Conservation (phyloP, 139 green algal genomes). For the Pseudopediastrum boryanum region DNA sequence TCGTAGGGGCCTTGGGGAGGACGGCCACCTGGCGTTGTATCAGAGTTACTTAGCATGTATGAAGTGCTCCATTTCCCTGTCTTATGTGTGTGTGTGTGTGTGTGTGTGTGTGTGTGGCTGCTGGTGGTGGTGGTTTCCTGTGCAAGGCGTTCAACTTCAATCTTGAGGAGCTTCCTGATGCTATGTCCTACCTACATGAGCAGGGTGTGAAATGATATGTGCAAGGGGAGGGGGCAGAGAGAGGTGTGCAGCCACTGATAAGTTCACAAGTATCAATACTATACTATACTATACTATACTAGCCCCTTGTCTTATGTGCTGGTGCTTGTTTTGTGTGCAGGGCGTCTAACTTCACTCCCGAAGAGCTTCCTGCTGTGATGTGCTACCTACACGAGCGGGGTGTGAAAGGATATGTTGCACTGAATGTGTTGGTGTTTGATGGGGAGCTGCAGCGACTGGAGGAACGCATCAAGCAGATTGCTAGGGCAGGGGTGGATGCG, state of each 20-base stretch:
- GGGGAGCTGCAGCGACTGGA: slow-evolving; percentile 73
- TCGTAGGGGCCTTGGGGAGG: too few species aligned
- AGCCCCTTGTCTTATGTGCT: neutral
- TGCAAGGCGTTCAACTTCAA: slow-evolving; percentile 80
- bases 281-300: neutral
- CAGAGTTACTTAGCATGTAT: too few species aligned
- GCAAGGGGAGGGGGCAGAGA: too few species aligned
- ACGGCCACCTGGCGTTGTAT: too few species aligned
- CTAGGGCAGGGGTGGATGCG: slow-evolving; percentile 76
- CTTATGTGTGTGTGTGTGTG: too few species aligned
- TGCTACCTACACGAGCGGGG: slow-evolving; percentile 70
- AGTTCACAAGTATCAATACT: neutral
- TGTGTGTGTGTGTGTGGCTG: too few species aligned
- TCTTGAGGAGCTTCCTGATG: slow-evolving; percentile 66
- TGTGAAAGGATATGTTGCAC: slow-evolving; percentile 72
- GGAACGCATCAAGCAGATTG: slow-evolving; percentile 49
- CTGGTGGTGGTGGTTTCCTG: too few species aligned
- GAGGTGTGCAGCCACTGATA: too few species aligned
- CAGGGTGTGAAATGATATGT: slow-evolving; percentile 73
- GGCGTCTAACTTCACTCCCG: slow-evolving; percentile 75
- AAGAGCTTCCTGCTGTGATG: slow-evolving; percentile 80
- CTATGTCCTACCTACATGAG: slow-evolving; percentile 77
- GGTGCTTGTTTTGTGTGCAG: slow-evolving; percentile 32
- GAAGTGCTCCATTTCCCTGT: too few species aligned
- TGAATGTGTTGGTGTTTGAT: slow-evolving; percentile 89